Base-by-base conservation (phyloP, 2,329 filamentous ascomycete species). In the Cercospora sojina region DNA sequence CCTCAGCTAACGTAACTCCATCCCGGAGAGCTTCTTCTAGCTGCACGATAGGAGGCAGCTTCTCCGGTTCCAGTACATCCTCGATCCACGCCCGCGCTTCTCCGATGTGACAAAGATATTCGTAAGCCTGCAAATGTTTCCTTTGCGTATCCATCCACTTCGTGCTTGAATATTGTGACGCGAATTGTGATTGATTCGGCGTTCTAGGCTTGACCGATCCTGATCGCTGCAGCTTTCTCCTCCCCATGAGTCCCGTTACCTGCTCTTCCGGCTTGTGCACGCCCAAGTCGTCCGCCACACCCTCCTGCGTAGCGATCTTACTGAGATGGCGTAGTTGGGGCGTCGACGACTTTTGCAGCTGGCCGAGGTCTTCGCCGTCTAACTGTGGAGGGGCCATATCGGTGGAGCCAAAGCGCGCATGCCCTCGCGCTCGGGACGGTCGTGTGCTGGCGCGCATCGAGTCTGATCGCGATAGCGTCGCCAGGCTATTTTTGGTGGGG, bases 31-130 rank as follows among this genome's bases (percentile, higher is more conserved):
- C 92, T 79, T 99, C 93, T 77, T 99, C 95, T 1, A 99, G 82
- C 77, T 97, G 89, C 23, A 99, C 91, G 73, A 98, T 97, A 0
- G 94, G 91, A 3, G 95, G 93, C 41, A 99, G 92, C 60, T 90
- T 84, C 71, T 90, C 88, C 69, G 94, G 88, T 31, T 76, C 73
- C 64, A 95, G 92, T 67, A 97, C 88, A 77, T 96, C 88, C 76
- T 99, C 95, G 71, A 99, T 97, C 95, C 95, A 99, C 79, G 98
- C 94, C 77, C 98, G 98, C 23, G 95, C 95, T 82, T 99, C 95
- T 77, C 95, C 95, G 71, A 99, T 98, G 76, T 99, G 95, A 77
- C 95, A 99, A 41, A 99, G 89, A 77, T 99, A 99, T 78, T 99
- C 95, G 77, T 99, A 99, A 6, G 95, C 95, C 79, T 96, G 92